Percentiles rank a stretch among this genome's conserved stretches.
Conservation (phyloP, 2,329 filamentous ascomycete species). For the Cytospora piceae region DNA sequence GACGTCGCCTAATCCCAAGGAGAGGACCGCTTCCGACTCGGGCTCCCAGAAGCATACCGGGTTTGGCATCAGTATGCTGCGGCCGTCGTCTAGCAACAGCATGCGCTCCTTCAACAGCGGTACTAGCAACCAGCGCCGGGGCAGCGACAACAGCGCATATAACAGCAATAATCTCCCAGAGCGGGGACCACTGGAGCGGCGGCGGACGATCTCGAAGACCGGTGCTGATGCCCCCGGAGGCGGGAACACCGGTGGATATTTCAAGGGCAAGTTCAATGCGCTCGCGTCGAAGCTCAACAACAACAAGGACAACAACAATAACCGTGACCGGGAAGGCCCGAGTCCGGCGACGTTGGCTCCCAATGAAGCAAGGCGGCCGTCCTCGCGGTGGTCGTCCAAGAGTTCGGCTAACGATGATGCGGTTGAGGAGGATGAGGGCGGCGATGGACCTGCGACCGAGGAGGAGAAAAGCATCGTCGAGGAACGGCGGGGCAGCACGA, state of each 20-base stretch:
- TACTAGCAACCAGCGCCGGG: slow-evolving; percentile 27
- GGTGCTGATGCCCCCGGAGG: slow-evolving; percentile 30
- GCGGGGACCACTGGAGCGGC: slow-evolving; percentile 7
- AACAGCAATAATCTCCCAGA: slow-evolving; percentile 19
- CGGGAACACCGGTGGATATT: slow-evolving; percentile 27
- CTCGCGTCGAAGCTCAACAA: slow-evolving; percentile 35
- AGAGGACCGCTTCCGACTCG: slow-evolving; percentile 29
- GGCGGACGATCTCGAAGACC: slow-evolving; percentile 28
- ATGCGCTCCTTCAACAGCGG: slow-evolving; percentile 32
- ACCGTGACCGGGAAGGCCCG: slow-evolving; percentile 32
- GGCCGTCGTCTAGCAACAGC: slow-evolving; percentile 34
- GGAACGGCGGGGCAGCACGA: slow-evolving; percentile 2
- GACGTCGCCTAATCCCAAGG: slow-evolving; percentile 50
- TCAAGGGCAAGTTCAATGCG: slow-evolving; percentile 35
- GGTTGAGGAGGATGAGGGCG: slow-evolving; percentile 30
- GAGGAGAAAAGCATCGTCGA: slow-evolving; percentile 6
- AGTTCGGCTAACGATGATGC: slow-evolving; percentile 28
- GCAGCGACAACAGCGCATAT: slow-evolving; percentile 20
- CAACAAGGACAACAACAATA: slow-evolving; percentile 36
- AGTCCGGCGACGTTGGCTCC: slow-evolving; percentile 2
- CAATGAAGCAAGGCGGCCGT: slow-evolving; percentile 33
- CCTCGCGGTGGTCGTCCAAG: slow-evolving; percentile 27
- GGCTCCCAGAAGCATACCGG: slow-evolving; percentile 26
- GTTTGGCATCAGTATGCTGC: slow-evolving; percentile 33
- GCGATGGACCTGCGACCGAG: slow-evolving; percentile 4